phyloP scores from a whole-genome alignment of 1,139 yeast genomes.

The Geotrichum aggregatum region DNA sequence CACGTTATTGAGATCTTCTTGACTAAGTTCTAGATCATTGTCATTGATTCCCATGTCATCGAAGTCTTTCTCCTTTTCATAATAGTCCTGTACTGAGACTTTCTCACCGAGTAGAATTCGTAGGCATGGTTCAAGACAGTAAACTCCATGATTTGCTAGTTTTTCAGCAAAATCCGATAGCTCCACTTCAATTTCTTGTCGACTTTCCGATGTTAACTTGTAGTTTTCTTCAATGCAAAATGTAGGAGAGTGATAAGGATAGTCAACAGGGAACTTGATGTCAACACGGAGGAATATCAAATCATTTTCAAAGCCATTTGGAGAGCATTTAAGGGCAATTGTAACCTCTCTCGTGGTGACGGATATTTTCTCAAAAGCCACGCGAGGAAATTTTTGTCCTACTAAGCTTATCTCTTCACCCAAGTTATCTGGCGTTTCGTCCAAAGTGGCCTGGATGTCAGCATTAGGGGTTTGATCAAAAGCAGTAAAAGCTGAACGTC shows the following conservation, averaged over 20 bases:
- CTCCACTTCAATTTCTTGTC: slow-evolving; percentile 48
- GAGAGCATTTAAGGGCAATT: slow-evolving; percentile 73
- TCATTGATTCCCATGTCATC: slow-evolving; percentile 25
- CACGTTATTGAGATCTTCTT: neutral
- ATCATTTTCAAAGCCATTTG: slow-evolving; percentile 44
- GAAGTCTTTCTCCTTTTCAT: slow-evolving; percentile 40
- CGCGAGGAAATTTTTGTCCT: slow-evolving; percentile 85
- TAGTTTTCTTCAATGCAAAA: slow-evolving; percentile 76
- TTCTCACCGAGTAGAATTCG: slow-evolving; percentile 79
- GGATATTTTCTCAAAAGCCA: slow-evolving; percentile 79
- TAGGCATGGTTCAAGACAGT: slow-evolving; percentile 77
- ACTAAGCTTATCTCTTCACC: slow-evolving; percentile 90
- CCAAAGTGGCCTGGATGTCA: slow-evolving; percentile 29
- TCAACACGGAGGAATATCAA: slow-evolving; percentile 67
- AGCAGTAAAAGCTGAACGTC: slow-evolving; percentile 47
- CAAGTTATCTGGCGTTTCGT: slow-evolving; percentile 55
- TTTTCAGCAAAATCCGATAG: slow-evolving; percentile 55
- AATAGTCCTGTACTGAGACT: slow-evolving; percentile 47
- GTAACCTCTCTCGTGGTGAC: slow-evolving; percentile 80
- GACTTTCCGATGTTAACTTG: slow-evolving; percentile 50
- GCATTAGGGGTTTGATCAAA: slow-evolving; percentile 27
- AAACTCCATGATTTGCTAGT: slow-evolving; percentile 55
- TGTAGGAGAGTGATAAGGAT: slow-evolving; percentile 61
- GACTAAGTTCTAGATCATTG: neutral
- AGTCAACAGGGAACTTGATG: slow-evolving; percentile 61